These are phyloP conservation scores for Talaromyces sp. DNA, from an alignment of 2,329 filamentous ascomycete species.

Conservation along the genomic window DNA sequence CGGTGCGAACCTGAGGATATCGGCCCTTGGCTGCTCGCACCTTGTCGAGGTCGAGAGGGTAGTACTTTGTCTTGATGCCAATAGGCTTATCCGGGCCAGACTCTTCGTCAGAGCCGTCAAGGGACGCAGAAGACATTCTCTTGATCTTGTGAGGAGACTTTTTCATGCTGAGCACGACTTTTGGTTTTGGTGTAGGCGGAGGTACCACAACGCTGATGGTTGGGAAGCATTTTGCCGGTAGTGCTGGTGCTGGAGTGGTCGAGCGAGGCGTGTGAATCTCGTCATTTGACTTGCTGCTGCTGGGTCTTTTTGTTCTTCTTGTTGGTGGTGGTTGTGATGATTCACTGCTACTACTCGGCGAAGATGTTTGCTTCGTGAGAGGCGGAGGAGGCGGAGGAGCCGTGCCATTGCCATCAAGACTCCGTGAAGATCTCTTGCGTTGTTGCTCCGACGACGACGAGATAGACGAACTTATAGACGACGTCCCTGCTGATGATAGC, in stretches of 20 bases:
- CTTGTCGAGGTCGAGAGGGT: conserved; percentile 7
- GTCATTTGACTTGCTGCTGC: neutral
- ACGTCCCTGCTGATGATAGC: neutral
- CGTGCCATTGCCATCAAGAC: neutral
- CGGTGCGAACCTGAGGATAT: conserved; percentile 5
- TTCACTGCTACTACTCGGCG: too few species aligned
- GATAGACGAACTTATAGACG: neutral
- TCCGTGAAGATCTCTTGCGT: neutral
- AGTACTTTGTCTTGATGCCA: conserved; percentile 7
- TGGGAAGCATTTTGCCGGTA: neutral
- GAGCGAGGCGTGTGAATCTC: neutral
- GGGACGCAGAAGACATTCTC: neutral
- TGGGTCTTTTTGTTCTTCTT: neutral
- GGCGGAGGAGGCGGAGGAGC: neutral
- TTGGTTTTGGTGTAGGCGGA: neutral
- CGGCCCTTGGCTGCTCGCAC: conserved; percentile 5
- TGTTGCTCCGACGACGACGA: neutral
- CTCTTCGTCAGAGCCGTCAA: conserved; percentile 1
- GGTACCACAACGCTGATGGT: neutral
- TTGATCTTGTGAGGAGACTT: conserved; percentile 2
- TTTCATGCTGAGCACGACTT: neutral
- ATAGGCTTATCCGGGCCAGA: conserved; percentile 3
- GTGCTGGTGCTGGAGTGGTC: neutral
- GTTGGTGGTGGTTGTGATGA: too few species aligned
- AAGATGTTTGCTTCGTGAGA: neutral